Base-by-base conservation (phyloP, 306 rosid genomes). In the Lablab purpureus region DNA sequence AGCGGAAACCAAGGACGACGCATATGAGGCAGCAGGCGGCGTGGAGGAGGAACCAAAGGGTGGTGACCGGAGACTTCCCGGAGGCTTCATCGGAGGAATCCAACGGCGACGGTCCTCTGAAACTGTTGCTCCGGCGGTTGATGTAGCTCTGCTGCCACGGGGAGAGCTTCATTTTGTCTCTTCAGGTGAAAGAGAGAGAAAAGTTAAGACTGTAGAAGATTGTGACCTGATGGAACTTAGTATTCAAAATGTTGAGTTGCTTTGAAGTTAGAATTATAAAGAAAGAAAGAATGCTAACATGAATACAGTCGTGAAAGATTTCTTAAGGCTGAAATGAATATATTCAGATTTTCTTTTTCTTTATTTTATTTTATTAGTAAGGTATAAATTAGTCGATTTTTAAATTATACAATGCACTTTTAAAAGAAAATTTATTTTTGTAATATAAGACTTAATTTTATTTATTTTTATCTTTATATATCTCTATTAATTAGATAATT, bases 1-100 rank as follows among this genome's bases (percentile, higher is more conserved):
- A 88, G 55, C 94, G 93, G 84, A 88, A 94, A 19, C 97, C 97
- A 3, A 92, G 88, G 3, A 91, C 75, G 12, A 94, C 87, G 64
- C 98, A 89, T 10, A 90, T 63, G 47, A 92, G 77, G 76, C 98
- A 94, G 79, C 91, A 94, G 14, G 87, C 80, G 1, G 86, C 87
- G 11, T 94, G 93, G 15, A 90, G 89, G 36, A 90, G 34, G 3
- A 94, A 84, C 94, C 92, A 92, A 58, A 89, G 89, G 54, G 88
- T 45, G 51, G 86, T 74, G 1, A 85, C 68, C 23, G 94, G 87
- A 4, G 96, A 94, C 88, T 86, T 94, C 18, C 80, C 67, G 30
- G 93, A 67, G 37, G 76, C 77, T 9, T 92, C 97, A 1, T 83
- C 76, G 14, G 96, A 54, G 12, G 92, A 81, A 54, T 94, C 97